Percentiles rank a stretch among this genome's conserved stretches.
Conservation (phyloP, 768 basidiomycete species). For the Cystobasidiopsis lactophilus region DNA sequence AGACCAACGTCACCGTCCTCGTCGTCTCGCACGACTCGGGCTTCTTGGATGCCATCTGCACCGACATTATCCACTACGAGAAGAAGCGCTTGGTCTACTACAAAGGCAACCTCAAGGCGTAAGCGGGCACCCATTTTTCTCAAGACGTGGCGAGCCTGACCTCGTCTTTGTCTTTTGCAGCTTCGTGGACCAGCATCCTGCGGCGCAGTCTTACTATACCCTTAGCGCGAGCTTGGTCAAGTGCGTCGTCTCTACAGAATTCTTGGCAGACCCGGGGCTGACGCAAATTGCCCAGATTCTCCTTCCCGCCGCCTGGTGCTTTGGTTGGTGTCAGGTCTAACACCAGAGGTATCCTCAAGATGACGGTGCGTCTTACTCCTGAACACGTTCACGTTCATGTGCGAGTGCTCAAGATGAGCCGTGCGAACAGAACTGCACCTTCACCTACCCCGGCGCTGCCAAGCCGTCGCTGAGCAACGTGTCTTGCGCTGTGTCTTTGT, state of each 20-base stretch:
- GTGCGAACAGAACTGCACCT: slow-evolving; percentile 64
- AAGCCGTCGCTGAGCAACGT: slow-evolving; percentile 65
- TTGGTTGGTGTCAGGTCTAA: slow-evolving; percentile 93
- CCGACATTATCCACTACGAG: slow-evolving; percentile 95
- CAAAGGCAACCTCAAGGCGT: slow-evolving; percentile 61
- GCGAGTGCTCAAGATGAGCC: too few relatives aligned
- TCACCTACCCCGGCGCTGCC: slow-evolving; percentile 68
- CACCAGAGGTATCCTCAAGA: slow-evolving; percentile 84
- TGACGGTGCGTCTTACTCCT: slow-evolving; percentile 26
- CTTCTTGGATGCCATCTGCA: slow-evolving; percentile 84
- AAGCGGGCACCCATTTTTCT: background rate
- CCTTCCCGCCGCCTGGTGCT: slow-evolving; percentile 85
- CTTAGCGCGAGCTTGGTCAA: slow-evolving; percentile 79
- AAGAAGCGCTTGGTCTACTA: slow-evolving; percentile 89
- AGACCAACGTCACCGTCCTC: slow-evolving; percentile 67
- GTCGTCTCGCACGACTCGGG: slow-evolving; percentile 94
- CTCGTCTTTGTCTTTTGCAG: background rate
- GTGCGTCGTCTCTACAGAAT: too few relatives aligned
- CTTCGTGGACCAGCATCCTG: slow-evolving; percentile 73
- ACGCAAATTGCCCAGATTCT: too few relatives aligned
- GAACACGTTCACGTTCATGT: background rate
- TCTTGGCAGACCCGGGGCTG: too few relatives aligned
- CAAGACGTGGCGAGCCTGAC: background rate
- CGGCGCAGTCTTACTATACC: slow-evolving; percentile 91
- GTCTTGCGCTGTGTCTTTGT: slow-evolving; percentile 79